A percentile compares a stretch with the other conserved stretches of the same genome.
These are phyloP conservation scores for Coniochaeta prunicola DNA, from an alignment of 2,329 filamentous ascomycete species.

Conservation along the genomic window DNA sequence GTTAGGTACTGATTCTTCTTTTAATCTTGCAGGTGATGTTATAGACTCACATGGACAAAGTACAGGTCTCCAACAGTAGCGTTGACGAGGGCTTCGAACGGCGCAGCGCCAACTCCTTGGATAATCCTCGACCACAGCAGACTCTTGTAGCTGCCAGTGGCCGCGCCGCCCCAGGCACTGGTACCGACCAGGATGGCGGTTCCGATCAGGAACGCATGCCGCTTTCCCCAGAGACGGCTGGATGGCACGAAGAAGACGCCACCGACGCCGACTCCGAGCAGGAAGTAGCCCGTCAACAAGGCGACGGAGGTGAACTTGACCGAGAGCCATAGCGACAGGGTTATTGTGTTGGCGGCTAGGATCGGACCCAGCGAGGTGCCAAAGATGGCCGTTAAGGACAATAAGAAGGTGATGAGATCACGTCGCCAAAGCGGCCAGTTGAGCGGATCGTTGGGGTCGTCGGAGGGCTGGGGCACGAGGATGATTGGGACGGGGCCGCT, in stretches of 20 bases:
- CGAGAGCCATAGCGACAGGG: slow-evolving; percentile 60
- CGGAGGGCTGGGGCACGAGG: slow-evolving; percentile 78
- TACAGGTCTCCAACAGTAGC: slow-evolving; percentile 85
- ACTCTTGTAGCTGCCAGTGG: slow-evolving; percentile 53
- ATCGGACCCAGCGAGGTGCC: slow-evolving; percentile 79
- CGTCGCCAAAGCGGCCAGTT: slow-evolving; percentile 81
- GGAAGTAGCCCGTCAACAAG: slow-evolving; percentile 77
- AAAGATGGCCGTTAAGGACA: slow-evolving; percentile 76
- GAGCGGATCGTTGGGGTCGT: slow-evolving; percentile 85
- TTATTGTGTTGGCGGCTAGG: slow-evolving; percentile 81
- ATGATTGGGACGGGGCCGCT: slow-evolving; percentile 64
- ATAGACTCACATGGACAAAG: slow-evolving; percentile 58
- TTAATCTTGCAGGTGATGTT: slow-evolving; percentile 8
- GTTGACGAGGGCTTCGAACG: slow-evolving; percentile 86
- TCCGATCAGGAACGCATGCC: slow-evolving; percentile 78
- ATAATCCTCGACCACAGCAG: slow-evolving; percentile 73
- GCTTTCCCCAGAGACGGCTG: slow-evolving; percentile 85
- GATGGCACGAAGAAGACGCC: slow-evolving; percentile 83
- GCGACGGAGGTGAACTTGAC: slow-evolving; percentile 68
- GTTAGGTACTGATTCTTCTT: background rate
- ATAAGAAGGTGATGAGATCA: slow-evolving; percentile 69
- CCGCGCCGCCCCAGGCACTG: slow-evolving; percentile 71
- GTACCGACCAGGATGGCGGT: slow-evolving; percentile 65
- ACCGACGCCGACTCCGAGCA: slow-evolving; percentile 73
- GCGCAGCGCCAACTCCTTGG: slow-evolving; percentile 79